Conservation (phyloP, 192 early-diverging fungal species). For the Gaertneriomyces sp. region DNA sequence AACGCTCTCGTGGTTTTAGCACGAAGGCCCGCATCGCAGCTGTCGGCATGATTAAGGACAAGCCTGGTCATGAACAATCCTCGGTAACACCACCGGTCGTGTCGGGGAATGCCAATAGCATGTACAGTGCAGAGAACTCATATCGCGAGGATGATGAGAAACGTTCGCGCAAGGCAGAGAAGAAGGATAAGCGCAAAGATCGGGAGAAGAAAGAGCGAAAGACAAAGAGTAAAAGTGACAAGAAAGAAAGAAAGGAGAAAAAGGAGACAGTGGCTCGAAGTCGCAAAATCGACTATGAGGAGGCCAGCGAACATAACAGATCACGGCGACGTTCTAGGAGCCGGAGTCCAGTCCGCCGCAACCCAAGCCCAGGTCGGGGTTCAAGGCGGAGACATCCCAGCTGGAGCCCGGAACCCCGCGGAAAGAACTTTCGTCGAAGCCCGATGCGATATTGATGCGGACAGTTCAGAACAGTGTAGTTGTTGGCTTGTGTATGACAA, state of each 20-base stretch:
- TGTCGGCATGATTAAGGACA: neutral
- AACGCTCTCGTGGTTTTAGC: neutral
- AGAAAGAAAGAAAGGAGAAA: constrained; percentile 31
- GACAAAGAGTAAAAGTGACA: constrained; percentile 30
- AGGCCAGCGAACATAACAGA: constrained; percentile 22
- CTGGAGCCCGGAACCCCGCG: too few relatives aligned
- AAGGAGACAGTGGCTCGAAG: constrained; percentile 25
- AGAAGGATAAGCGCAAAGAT: constrained; percentile 8
- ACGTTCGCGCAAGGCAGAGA: constrained; percentile 9
- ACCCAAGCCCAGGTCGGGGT: too few relatives aligned
- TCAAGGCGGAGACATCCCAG: too few relatives aligned
- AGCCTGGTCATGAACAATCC: constrained; percentile 9
- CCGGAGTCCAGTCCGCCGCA: too few relatives aligned
- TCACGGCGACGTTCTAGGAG: too few relatives aligned
- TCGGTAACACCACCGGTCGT: too few relatives aligned
- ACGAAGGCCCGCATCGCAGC: constrained; percentile 20
- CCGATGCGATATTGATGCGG: too few relatives aligned
- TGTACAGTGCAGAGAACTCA: neutral
- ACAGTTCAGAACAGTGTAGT: too few relatives aligned
- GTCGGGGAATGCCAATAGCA: neutral
- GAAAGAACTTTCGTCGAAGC: too few relatives aligned
- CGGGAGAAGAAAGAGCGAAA: constrained; percentile 20
- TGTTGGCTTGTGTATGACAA: too few relatives aligned
- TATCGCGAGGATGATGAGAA: neutral
- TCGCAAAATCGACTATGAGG: constrained; percentile 8